Base-by-base conservation (phyloP, 148 eudicot genomes). In the Chenopodium quinoa region DNA sequence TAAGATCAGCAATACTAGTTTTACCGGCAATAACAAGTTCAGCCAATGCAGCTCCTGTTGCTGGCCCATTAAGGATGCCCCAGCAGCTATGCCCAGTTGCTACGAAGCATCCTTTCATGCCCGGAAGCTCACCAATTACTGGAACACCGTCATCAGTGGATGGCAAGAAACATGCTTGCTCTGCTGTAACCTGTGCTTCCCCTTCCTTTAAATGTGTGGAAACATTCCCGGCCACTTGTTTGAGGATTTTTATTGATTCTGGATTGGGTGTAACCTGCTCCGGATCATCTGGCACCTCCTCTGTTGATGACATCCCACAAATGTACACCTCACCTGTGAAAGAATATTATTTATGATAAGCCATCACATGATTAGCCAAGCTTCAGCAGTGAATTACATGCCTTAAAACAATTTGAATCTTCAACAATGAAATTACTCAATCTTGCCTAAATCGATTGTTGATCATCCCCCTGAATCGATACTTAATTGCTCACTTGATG, bases 41-140 rank as follows among this genome's bases (percentile, higher is more conserved):
- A 7, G 97, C 89, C 79, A 95, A 82, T 19, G 97, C 97, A 22
- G 91, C 91, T 1, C 98, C 97, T 2, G 96, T 95, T 44, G 97
- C 98, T 0, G 98, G 97, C 9, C 94, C 98, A 65, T 93, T 93
- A 25, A 93, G 83, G 78, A 95, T 95, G 8, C 98, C 97, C 97
- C 98, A 93, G 79, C 94, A 95, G 60, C 88, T 89, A 79, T 93
- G 97, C 9, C 97, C 98, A 0, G 97, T 93, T 23, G 94, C 98
- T 46, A 93, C 97, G 65, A 80, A 95, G 75, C 98, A 93, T 0
- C 94, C 92, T 83, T 89, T 85, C 19, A 85, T 71, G 3, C 92
- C 93, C 0, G 93, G 93, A 75, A 95, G 89, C 80, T 95, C 93
- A 71, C 97, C 98, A 2, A 95, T 92, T 0, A 92, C 87, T 0